These are phyloP conservation scores for Nidula microcarpa DNA, from an alignment of 768 basidiomycete species.

Conservation along the genomic window DNA sequence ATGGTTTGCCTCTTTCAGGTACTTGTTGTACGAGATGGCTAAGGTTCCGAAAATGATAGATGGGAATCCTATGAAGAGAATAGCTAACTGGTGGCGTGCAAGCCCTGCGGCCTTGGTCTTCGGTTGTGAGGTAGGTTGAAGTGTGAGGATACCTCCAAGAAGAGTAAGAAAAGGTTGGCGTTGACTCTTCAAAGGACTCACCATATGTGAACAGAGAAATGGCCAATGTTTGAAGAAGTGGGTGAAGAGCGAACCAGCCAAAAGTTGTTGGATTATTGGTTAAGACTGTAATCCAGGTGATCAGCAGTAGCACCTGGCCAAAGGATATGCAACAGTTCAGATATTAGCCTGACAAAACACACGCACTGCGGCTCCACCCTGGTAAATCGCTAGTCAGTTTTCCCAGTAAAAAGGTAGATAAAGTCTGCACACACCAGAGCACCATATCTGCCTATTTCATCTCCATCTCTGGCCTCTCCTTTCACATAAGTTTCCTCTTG, in stretches of 20 bases:
- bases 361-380: background rate
- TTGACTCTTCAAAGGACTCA: conserved; percentile 13
- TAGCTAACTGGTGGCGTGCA: conserved; percentile 63
- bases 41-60: conserved; percentile 54
- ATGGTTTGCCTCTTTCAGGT: conserved; percentile 43
- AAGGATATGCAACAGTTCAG: background rate
- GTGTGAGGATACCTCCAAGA: conserved; percentile 62
- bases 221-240: conserved; percentile 56
- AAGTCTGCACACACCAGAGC: conserved; percentile 28
- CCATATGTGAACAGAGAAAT: conserved; percentile 61
- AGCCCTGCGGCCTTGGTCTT: conserved; percentile 66
- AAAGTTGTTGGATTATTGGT: conserved; percentile 37
- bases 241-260: conserved; percentile 70
- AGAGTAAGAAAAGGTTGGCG: too few species aligned
- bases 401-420: background rate
- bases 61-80: conserved; percentile 53
- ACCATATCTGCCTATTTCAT: conserved; percentile 24
- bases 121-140: conserved; percentile 69
- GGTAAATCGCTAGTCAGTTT: background rate
- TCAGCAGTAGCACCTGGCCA: conserved; percentile 30
- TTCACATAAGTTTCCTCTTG: conserved; percentile 27
- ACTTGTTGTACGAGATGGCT: conserved; percentile 66
- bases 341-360: background rate
- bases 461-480: conserved; percentile 32
- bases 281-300: conserved; percentile 46